Conservation (phyloP, 176 grass and related monocot genomes). For the Aegilops umbellulata region DNA sequence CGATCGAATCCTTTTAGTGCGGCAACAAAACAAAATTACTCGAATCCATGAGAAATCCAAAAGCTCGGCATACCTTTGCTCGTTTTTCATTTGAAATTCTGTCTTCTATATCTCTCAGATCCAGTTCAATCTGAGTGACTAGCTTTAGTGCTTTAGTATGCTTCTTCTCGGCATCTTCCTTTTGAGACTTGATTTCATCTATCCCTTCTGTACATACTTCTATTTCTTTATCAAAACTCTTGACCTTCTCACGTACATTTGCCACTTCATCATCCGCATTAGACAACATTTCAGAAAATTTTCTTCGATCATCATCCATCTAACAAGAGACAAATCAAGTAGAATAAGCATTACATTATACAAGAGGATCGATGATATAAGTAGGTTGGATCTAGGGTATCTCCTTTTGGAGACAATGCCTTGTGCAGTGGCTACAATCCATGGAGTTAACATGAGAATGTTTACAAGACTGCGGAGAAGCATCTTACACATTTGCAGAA, state of each 20-base stretch:
- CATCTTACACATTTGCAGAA: not conserved
- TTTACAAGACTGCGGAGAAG: not conserved
- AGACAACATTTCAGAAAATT: conserved; percentile 70
- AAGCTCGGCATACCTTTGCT: conserved; percentile 56
- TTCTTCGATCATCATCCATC: conserved; percentile 79
- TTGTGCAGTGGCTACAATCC: not conserved
- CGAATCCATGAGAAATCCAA: conserved; percentile 5
- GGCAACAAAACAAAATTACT: not conserved
- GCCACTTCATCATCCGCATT: conserved; percentile 68
- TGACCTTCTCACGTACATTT: conserved; percentile 63
- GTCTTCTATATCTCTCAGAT: conserved; percentile 85
- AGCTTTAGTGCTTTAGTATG: conserved; percentile 58
- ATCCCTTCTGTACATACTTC: conserved; percentile 67
- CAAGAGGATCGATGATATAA: not conserved
- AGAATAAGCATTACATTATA: not conserved
- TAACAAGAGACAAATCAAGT: conserved; percentile 19
- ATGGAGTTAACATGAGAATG: not conserved
- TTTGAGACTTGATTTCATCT: conserved; percentile 61
- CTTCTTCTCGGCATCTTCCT: conserved; percentile 72
- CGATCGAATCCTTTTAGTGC: conserved; percentile 10
- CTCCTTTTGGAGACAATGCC: not conserved
- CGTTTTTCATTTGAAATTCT: conserved; percentile 59
- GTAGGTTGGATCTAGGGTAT: not conserved
- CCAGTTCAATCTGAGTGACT: conserved; percentile 79
- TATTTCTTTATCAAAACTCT: conserved; percentile 67